Percentiles rank a stretch among this genome's conserved stretches.
phyloP scores from a whole-genome alignment of 176 grass and related monocot species.

The Coix lacrymajobi region DNA sequence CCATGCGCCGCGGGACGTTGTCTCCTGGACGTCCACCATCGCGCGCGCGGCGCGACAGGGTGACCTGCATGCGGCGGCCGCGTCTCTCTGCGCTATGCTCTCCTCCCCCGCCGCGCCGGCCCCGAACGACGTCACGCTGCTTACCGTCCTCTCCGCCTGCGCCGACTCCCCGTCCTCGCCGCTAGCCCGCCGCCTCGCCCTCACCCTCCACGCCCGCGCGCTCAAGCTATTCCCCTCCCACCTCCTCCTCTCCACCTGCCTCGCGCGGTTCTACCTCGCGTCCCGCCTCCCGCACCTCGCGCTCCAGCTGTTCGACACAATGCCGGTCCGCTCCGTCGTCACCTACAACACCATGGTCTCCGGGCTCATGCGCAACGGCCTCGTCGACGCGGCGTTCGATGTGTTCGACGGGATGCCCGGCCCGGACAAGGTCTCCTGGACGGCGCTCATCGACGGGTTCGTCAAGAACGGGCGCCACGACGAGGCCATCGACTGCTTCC shows the following conservation, averaged over 20 bases:
- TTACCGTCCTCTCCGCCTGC: conserved; percentile 57
- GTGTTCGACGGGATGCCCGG: conserved; percentile 50
- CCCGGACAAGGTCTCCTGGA: conserved; percentile 67
- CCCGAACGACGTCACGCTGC: conserved; percentile 51
- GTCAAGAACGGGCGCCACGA: conserved; percentile 52
- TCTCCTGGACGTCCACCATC: conserved; percentile 55
- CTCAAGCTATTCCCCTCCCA: conserved; percentile 51
- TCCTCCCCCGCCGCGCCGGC: conserved; percentile 31
- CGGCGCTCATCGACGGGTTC: conserved; percentile 55
- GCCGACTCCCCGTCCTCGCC: conserved; percentile 34
- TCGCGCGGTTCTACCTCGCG: conserved; percentile 51
- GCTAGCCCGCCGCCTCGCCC: conserved; percentile 22
- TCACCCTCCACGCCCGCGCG: conserved; percentile 34
- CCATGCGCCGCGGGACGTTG: conserved; percentile 14
- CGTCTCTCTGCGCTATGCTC: conserved; percentile 38
- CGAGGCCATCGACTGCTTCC: conserved; percentile 55
- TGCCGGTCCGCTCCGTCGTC: conserved; percentile 42
- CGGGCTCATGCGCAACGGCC: conserved; percentile 51
- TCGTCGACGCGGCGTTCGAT: conserved; percentile 29
- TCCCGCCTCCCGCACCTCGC: conserved; percentile 36
- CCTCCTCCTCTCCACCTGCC: conserved; percentile 67
- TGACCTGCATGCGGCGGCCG: conserved; percentile 29
- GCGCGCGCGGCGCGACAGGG: conserved; percentile 40
- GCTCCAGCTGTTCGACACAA: conserved; percentile 54
- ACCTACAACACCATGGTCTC: conserved; percentile 66